Evolutionary conservation across 371 early-diverging fungal genomes (phyloP), one percentile per base, ranked within the genome.

Genomic region (Coemansia sp.): DNA sequence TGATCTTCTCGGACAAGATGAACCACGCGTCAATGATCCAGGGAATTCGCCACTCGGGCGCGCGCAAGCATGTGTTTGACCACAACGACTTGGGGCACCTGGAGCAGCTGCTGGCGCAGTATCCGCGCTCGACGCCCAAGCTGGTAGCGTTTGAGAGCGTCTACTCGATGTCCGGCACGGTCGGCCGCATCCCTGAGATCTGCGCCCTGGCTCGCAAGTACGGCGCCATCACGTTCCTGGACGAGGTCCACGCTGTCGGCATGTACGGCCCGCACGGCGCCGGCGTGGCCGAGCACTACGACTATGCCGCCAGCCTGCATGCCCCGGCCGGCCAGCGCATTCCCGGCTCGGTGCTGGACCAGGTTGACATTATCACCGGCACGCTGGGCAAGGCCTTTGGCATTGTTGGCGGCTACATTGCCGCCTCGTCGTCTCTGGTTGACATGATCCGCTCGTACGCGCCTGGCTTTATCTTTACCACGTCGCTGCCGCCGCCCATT

Each of bases 11-110:
- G 26, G 99, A 98, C 78, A 78, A 87, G 10, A 83, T 91, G 77
- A 98, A 98, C 81, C 99, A 98, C 78, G 99, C 99, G 30, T 97
- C 97, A 20, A 98, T 98, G 98, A 98, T 98, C 75, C 95, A 96
- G 81, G 99, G 99, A 63, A 95, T 98, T 65, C 92, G 92, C 62
- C 88, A 97, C 84, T 93, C 94, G 5, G 82, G 90, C 38, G 94
- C 93, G 12, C 76, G 84, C 59, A 97, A 97, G 84, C 85, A 86
- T 67, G 88, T 98, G 59, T 98, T 96, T 85, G 85, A 90, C 47
- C 99, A 97, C 84, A 98, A 98, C 72, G 94, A 98, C 66, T 77
- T 96, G 52, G 86, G 80, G 2, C 94, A 97, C 76, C 84, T 98
- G 33, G 99, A 98, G 80, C 68, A 81, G 59, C 85, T 91, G 31